Base-by-base conservation (phyloP, 78 protist genomes). In the Trichosphaerium sp. region DNA sequence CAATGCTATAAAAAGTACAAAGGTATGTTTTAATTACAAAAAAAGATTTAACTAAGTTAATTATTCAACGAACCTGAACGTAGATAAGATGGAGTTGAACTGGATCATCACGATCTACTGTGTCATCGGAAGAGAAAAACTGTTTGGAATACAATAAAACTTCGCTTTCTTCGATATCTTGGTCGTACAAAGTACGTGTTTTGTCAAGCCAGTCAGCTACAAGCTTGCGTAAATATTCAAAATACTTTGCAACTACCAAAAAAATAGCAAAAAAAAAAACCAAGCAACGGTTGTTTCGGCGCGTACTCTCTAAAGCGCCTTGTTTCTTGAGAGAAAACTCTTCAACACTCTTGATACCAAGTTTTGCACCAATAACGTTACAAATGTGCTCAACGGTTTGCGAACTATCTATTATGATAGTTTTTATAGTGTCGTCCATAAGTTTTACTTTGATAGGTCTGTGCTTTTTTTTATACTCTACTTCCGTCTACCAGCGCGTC, bases 21-120 rank as follows among this genome's bases (percentile, higher is more conserved):
- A n/a, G n/a, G n/a, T n/a, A n/a, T n/a, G n/a, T n/a, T n/a, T n/a
- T n/a, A n/a, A n/a, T n/a, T n/a, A n/a, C n/a, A n/a, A n/a, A n/a
- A n/a, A n/a, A n/a, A n/a, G n/a, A n/a, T n/a, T n/a, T n/a, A n/a
- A n/a, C n/a, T n/a, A n/a, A n/a, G n/a, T n/a, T n/a, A n/a, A n/a
- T n/a, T n/a, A n/a, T n/a, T n/a, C n/a, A n/a, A 10, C 25, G 6
- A 34, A 54, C 69, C 54, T 64, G 54, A 23, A 64, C 69, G 44
- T 74, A 82, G 35, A 74, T 68, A 42, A 82, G 51, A 51, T 74
- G 82, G 23, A 82, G 55, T 56, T 65, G 73, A 25, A 74, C 63
- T 34, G 87, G 87, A 41, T 82, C 87, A 31, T 65, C 74, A 41
- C 61, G 49, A 31, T 71, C 71, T 26, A 82, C 80, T 37, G 68